Conservation (phyloP, 305 asterid genomes). For the Solanum hybrid region DNA sequence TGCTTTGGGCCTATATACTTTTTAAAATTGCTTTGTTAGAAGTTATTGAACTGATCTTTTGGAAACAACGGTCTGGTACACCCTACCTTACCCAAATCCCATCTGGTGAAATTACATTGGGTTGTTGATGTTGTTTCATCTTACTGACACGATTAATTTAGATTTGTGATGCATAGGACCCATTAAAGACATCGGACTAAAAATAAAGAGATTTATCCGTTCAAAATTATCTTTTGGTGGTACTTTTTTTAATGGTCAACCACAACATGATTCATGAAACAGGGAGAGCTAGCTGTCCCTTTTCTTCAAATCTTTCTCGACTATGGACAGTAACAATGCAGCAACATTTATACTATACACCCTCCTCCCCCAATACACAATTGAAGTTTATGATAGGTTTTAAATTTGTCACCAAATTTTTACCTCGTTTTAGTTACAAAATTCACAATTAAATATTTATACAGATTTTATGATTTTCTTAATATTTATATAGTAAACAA, state of each 20-base stretch:
- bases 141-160: background rate
- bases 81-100: background rate
- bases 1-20: background rate
- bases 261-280: constrained; percentile 11
- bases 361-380: background rate
- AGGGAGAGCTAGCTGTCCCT: constrained; percentile 6
- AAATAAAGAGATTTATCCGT: background rate
- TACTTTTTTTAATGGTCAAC: background rate
- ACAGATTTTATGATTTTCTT: background rate
- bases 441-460: background rate
- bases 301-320: background rate
- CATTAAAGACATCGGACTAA: background rate
- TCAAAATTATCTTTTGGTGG: background rate
- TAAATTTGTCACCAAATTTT: background rate
- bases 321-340: background rate
- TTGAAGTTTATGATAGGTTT: background rate
- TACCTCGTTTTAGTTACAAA: background rate
- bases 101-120: background rate
- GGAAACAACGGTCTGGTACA: background rate
- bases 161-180: background rate
- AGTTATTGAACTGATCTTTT: background rate
- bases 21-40: background rate
- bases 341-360: background rate
- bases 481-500: background rate
- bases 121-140: background rate